phyloP scores from a whole-genome alignment of 805 yeast genomes.

The Spathaspora arborariae region DNA sequence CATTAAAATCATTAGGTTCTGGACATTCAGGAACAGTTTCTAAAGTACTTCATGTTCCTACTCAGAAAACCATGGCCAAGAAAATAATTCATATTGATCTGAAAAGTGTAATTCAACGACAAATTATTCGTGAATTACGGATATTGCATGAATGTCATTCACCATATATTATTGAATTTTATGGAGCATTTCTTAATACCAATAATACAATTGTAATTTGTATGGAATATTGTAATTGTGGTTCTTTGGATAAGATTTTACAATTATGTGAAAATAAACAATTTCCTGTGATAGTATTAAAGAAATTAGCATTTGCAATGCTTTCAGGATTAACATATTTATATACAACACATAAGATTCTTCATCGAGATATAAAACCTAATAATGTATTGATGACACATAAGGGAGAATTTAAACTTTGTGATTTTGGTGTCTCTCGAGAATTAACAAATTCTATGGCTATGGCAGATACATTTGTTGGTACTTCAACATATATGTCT shows the following conservation, averaged over 20 bases:
- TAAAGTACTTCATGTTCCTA: slow-evolving; percentile 84
- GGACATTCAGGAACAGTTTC: slow-evolving; percentile 94
- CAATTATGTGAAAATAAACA: slow-evolving; percentile 39
- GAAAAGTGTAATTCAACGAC: slow-evolving; percentile 72
- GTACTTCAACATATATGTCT: slow-evolving; percentile 94
- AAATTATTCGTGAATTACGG: slow-evolving; percentile 81
- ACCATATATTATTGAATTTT: slow-evolving; percentile 82
- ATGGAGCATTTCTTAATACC: slow-evolving; percentile 75
- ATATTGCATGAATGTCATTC: slow-evolving; percentile 87
- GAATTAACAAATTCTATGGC: slow-evolving; percentile 84
- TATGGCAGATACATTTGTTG: slow-evolving; percentile 93
- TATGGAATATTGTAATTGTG: slow-evolving; percentile 96
- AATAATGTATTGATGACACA: slow-evolving; percentile 87
- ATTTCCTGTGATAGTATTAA: slow-evolving; percentile 61
- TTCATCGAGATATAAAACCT: slow-evolving; percentile 95
- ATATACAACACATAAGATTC: slow-evolving; percentile 79
- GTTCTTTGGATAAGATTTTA: slow-evolving; percentile 80
- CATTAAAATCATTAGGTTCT: slow-evolving; percentile 75
- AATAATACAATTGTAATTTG: slow-evolving; percentile 77
- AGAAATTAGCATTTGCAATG: slow-evolving; percentile 72
- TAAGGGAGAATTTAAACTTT: slow-evolving; percentile 81
- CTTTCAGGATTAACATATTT: slow-evolving; percentile 77
- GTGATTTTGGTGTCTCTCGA: slow-evolving; percentile 96
- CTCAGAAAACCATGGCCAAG: slow-evolving; percentile 85
- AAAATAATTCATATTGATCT: slow-evolving; percentile 84